Evolutionary conservation across 306 rosid species (phyloP), one percentile per base, ranked within the genome.

Genomic region (Argentina anserina): DNA sequence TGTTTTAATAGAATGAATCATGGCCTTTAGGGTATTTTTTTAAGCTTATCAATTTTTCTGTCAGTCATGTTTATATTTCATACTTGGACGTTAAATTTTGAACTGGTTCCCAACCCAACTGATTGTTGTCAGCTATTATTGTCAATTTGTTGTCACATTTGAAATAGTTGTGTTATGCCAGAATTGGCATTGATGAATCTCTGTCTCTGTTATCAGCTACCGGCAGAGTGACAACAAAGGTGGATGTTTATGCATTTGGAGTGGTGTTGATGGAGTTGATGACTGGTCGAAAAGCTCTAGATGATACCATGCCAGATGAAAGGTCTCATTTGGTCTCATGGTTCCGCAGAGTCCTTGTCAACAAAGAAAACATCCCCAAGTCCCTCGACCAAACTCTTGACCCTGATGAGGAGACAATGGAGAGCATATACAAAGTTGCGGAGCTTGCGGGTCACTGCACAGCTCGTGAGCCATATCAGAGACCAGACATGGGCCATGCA

Each of bases 191-290:
- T 40, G 66, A 63, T 12, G n/a, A 43, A 65, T n/a, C 21, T 42
- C 3, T 75, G 67, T 69, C 78, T 70, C 65, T 71, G 56, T 76
- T 26, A 63, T 70, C 84, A 93, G 98, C 98, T 7, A 93, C 97
- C 0, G 98, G 98, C 70, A 88, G 96, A 80, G 97, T 93, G 55
- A 90, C 98, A 3, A 93, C 97, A 25, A 93, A 93, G 83, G 98
- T 93, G 47, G 98, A 93, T 55, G 96, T 93, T 4, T 93, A 87
- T 8, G 97, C 97, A 37, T 93, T 87, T 47, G 97, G 98, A 46
- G 97, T 93, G 67, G 90, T 93, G 58, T 74, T 93, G 76, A 93
- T 90, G 98, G 96, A 93, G 69, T 55, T 93, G 55, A 75, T 93
- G 64, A 90, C 90, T 0, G 98, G 98, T 46, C 86, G 93, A 78